A percentile compares a stretch with the other conserved stretches of the same genome.
These are phyloP conservation scores for Sinapis alba DNA, from an alignment of 441 rosid genomes.

Conservation along the genomic window DNA sequence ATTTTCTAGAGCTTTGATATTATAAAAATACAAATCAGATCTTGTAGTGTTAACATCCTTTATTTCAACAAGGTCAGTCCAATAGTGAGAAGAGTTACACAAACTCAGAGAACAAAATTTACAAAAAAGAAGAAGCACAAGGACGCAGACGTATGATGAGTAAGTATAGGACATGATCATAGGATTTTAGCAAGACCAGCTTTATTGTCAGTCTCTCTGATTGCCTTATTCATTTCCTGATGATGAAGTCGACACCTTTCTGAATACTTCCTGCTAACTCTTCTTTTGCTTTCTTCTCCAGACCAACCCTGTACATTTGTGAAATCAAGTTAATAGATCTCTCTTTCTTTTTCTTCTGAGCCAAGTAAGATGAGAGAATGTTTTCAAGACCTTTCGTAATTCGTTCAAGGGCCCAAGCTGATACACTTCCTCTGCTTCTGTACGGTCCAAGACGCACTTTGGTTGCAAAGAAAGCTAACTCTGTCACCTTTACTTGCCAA, in stretches of 20 bases:
- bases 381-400: slow-evolving; percentile 59
- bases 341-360: not conserved
- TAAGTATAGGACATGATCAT: slow-evolving; percentile 11
- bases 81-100: not conserved
- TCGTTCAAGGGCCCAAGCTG: slow-evolving; percentile 69
- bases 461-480: slow-evolving; percentile 70
- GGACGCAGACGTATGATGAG: slow-evolving; percentile 4
- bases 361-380: not conserved
- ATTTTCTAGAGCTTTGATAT: not conserved
- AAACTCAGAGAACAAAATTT: slow-evolving; percentile 26
- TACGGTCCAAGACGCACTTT: slow-evolving; percentile 69
- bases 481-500: slow-evolving; percentile 52
- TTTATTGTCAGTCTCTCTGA: slow-evolving; percentile 25
- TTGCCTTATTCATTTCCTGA: slow-evolving; percentile 45
- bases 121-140: slow-evolving; percentile 25
- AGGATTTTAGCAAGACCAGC: not conserved
- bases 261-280: slow-evolving; percentile 71
- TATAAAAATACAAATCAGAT: not conserved
- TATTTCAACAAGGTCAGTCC: not conserved
- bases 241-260: slow-evolving; percentile 62
- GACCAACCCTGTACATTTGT: slow-evolving; percentile 45
- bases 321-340: not conserved
- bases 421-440: slow-evolving; percentile 65
- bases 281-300: slow-evolving; percentile 74
- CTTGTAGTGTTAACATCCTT: not conserved